A percentile compares a stretch with the other conserved stretches of the same genome.
Conservation (phyloP, 345 rosid genomes). For the Eutrema yunnanense region DNA sequence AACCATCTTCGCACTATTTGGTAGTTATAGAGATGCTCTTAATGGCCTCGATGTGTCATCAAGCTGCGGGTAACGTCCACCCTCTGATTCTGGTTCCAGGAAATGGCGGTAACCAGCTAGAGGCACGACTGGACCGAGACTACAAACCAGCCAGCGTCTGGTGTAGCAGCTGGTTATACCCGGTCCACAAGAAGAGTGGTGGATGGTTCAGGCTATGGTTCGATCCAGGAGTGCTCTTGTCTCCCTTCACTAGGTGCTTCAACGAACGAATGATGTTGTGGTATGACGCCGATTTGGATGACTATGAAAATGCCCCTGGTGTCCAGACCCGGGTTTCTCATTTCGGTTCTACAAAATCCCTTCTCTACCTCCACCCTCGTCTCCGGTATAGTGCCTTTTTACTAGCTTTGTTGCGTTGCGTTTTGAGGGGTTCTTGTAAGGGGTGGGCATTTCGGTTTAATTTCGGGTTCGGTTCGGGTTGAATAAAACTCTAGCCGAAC, state of each 20-base stretch:
- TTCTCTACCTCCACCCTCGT: slow-evolving; percentile 59
- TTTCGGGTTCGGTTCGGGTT: no score
- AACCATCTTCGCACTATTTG: neutral
- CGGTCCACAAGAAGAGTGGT: slow-evolving; percentile 36
- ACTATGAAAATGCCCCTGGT: slow-evolving; percentile 68
- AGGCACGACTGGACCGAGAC: slow-evolving; percentile 51
- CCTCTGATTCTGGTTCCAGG: slow-evolving; percentile 80
- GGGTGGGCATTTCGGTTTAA: no score
- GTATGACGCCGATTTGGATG: slow-evolving; percentile 57
- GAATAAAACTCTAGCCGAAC: no score
- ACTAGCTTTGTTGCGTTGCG: neutral
- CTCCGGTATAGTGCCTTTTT: slow-evolving; percentile 47
- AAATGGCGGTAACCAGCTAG: slow-evolving; percentile 84
- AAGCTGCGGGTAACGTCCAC: slow-evolving; percentile 39
- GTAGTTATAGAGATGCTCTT: neutral
- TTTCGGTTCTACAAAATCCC: slow-evolving; percentile 71
- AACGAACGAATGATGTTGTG: slow-evolving; percentile 64
- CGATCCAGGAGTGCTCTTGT: slow-evolving; percentile 55
- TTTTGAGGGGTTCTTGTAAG: no score
- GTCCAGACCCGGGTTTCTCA: slow-evolving; percentile 55
- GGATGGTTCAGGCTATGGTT: slow-evolving; percentile 96
- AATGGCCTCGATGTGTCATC: slow-evolving; percentile 33
- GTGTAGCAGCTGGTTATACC: slow-evolving; percentile 52
- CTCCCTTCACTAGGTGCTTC: slow-evolving; percentile 71
- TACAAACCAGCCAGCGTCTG: slow-evolving; percentile 49